A percentile compares a stretch with the other conserved stretches of the same genome.
These are phyloP conservation scores for Mycena leptocephala DNA, from an alignment of 768 basidiomycete species.

Conservation along the genomic window DNA sequence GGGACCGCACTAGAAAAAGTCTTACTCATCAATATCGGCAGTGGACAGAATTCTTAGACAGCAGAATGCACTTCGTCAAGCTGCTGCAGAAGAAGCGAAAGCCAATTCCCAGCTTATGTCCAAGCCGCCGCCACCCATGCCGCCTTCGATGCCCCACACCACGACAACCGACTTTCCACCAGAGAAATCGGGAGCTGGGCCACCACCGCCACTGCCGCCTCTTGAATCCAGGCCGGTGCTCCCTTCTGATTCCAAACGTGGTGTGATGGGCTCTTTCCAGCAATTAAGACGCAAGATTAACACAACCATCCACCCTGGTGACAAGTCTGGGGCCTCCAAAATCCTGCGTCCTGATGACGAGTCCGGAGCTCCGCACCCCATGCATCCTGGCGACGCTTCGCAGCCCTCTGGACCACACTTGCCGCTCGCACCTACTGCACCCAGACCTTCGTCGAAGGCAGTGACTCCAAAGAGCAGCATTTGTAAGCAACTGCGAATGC, in stretches of 20 bases:
- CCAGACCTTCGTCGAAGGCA: conserved; percentile 32
- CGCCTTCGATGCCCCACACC: conserved; percentile 21
- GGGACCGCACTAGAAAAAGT: neutral
- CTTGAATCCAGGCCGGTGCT: neutral
- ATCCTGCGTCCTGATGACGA: neutral
- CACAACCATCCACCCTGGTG: conserved; percentile 30
- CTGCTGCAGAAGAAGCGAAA: conserved; percentile 64
- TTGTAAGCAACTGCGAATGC: conserved; percentile 45
- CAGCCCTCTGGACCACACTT: too few species aligned
- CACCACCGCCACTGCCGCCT: neutral
- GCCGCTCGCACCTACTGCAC: neutral
- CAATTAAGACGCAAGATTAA: conserved; percentile 50
- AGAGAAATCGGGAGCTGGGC: neutral
- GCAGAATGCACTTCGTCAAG: conserved; percentile 78
- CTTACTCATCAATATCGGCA: conserved; percentile 42
- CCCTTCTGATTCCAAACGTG: conserved; percentile 16
- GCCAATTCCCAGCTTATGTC: conserved; percentile 51
- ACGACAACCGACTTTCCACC: conserved; percentile 25
- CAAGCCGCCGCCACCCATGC: conserved; percentile 31
- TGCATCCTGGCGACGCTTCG: too few species aligned
- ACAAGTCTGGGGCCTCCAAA: conserved; percentile 9
- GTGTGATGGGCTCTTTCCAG: conserved; percentile 42
- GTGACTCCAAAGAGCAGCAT: conserved; percentile 62
- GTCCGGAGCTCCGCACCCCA: too few species aligned
- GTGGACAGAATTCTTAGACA: conserved; percentile 94